Percentiles rank a stretch among this genome's conserved stretches.
Evolutionary conservation across 2,329 filamentous ascomycete genomes (phyloP).

Genomic region (Dactylellina sp.): DNA sequence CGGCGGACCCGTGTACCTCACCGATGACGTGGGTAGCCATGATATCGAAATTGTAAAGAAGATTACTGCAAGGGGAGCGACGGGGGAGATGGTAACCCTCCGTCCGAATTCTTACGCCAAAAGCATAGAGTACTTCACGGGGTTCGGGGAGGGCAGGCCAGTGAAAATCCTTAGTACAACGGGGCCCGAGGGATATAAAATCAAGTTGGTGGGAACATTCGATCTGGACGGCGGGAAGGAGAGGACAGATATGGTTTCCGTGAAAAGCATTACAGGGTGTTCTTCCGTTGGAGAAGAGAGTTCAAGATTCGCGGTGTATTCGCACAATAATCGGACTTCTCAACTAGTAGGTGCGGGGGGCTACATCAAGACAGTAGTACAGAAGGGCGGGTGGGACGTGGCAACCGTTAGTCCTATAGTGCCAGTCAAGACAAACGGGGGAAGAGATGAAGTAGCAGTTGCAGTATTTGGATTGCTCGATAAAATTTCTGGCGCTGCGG

Average conservation of each 20-base stretch:
- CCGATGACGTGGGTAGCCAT: constrained; percentile 86
- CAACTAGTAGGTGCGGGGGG: constrained; percentile 20
- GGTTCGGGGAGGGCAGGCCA: constrained; percentile 18
- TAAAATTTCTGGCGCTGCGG: constrained; percentile 49
- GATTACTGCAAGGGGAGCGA: constrained; percentile 72
- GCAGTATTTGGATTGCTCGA: constrained; percentile 46
- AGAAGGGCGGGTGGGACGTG: constrained; percentile 46
- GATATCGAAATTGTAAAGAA: constrained; percentile 79
- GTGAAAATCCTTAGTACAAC: constrained; percentile 18
- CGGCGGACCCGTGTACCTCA: constrained; percentile 94
- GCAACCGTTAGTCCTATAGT: constrained; percentile 29
- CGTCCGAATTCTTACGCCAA: constrained; percentile 15
- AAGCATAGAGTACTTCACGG: constrained; percentile 33
- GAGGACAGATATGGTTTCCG: constrained; percentile 45
- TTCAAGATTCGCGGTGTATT: constrained; percentile 28
- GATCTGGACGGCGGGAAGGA: constrained; percentile 34
- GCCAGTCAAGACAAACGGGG: constrained; percentile 21
- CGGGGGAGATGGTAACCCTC: constrained; percentile 15
- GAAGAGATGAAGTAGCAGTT: constrained; percentile 23
- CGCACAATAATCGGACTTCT: constrained; percentile 18
- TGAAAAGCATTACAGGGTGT: constrained; percentile 25
- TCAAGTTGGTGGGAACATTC: constrained; percentile 37
- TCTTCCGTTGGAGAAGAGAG: constrained; percentile 6
- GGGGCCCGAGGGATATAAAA: constrained; percentile 24
- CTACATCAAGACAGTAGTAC: constrained; percentile 30